Evolutionary conservation across 2,329 filamentous ascomycete species (phyloP).

Genomic region (Claviceps digitariae): DNA sequence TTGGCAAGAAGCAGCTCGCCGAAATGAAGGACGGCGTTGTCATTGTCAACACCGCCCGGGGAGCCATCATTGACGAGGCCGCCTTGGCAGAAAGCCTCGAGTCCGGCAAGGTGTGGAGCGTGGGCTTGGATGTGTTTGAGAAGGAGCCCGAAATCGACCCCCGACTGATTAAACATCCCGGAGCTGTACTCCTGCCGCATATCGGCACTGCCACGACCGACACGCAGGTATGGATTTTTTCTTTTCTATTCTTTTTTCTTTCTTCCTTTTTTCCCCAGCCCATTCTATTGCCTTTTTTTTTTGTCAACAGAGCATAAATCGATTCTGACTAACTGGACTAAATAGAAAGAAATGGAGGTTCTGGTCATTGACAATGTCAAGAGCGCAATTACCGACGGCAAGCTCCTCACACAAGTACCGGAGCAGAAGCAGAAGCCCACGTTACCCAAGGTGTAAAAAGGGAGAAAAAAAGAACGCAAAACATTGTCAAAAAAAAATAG

Average conservation of each 20-base stretch:
- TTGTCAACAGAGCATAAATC: neutral
- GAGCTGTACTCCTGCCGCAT: conserved; percentile 51
- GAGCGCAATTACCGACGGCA: conserved; percentile 17
- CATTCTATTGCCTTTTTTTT: neutral
- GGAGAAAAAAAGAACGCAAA: neutral
- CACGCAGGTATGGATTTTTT: conserved; percentile 12
- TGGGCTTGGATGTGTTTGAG: conserved; percentile 44
- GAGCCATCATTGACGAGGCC: conserved; percentile 41
- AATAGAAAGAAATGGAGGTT: conserved; percentile 14
- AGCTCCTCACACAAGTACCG: conserved; percentile 8
- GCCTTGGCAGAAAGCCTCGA: conserved; percentile 40
- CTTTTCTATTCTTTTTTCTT: too few relatives aligned
- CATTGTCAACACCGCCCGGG: conserved; percentile 44
- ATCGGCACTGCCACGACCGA: conserved; percentile 54
- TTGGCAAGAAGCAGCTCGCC: conserved; percentile 34
- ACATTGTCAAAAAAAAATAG: neutral
- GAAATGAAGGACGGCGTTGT: conserved; percentile 42
- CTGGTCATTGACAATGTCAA: conserved; percentile 17
- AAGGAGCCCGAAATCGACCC: conserved; percentile 47
- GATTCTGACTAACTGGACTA: neutral
- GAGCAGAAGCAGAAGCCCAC: conserved; percentile 4
- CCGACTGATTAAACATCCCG: conserved; percentile 42
- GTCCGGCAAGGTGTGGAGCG: conserved; percentile 38
- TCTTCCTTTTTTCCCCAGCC: too few relatives aligned
- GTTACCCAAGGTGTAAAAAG: neutral